Evolutionary conservation across 2,329 filamentous ascomycete genomes (phyloP).

Genomic region (Neopestalotiopsis clavispora): DNA sequence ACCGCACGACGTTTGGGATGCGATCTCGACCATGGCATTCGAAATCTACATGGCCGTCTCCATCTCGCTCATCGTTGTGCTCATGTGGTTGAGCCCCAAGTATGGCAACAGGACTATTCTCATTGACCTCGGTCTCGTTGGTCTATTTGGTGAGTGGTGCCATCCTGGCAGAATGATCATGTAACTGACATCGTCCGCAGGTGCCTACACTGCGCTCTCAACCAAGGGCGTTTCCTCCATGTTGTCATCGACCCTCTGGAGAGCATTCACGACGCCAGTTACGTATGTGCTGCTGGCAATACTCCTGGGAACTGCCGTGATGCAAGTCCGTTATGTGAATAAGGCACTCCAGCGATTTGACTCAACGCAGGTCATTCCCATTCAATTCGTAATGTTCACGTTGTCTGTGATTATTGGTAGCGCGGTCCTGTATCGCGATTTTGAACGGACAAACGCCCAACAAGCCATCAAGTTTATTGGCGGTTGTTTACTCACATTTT

Average conservation of each 20-base stretch:
- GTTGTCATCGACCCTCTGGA: constrained; percentile 87
- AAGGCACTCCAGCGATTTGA: constrained; percentile 87
- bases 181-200: constrained; percentile 45
- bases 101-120: constrained; percentile 88
- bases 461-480: constrained; percentile 86
- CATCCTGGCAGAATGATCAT: constrained; percentile 17
- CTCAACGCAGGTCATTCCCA: constrained; percentile 96
- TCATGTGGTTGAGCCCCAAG: constrained; percentile 82
- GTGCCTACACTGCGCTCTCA: constrained; percentile 93
- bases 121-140: constrained; percentile 91
- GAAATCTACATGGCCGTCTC: constrained; percentile 88
- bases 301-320: constrained; percentile 82
- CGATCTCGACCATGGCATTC: constrained; percentile 88
- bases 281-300: constrained; percentile 85
- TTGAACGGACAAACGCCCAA: constrained; percentile 77
- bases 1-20: constrained; percentile 85
- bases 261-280: constrained; percentile 88
- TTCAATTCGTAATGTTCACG: constrained; percentile 96
- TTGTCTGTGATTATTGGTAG: constrained; percentile 94
- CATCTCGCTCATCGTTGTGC: constrained; percentile 69
- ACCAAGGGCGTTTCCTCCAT: constrained; percentile 97
- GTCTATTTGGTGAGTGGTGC: constrained; percentile 76
- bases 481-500: constrained; percentile 90
- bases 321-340: constrained; percentile 98
- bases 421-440: constrained; percentile 91